Base-by-base conservation (phyloP, 495 filamentous ascomycete species). In the Aspergillus saccharolyticus region DNA sequence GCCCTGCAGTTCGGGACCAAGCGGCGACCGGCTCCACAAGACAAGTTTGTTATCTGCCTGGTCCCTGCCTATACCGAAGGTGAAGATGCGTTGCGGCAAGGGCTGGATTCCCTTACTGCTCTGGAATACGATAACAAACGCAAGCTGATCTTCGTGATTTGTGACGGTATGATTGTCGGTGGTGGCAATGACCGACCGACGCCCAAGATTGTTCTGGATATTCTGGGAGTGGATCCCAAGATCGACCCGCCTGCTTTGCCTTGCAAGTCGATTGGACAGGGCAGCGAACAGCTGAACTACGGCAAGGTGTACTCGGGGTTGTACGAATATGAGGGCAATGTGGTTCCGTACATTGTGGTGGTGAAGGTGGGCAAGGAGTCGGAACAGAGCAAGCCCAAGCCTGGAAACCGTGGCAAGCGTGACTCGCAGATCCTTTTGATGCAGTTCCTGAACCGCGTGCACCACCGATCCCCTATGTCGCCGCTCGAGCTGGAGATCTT, bases 41-140 rank as follows among this genome's bases (percentile, higher is more conserved):
- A 98, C 69, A 97, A 97, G 69, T 98, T 98, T 58, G 94, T 98
- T 57, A 97, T 98, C 59, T 97, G 94, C 76, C 88, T 96, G 71
- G 90, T 98, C 53, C 94, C 94, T 18, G 94, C 94, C 14, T 98
- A 98, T 68, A 98, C 94, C 0, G 94, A 98, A 77, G 94, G 92
- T 57, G 94, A 98, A 75, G 92, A 98, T 69, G 87, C 90, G 18
- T 74, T 98, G 19, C 81, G 94, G 48, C 92, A 96, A 65, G 92
- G 90, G 30, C 80, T 98, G 6, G 94, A 98, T 68, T 97, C 94
- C 3, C 80, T 97, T 57, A 96, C 94, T 17, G 90, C 91, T 17
- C 80, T 98, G 39, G 85, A 94, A 55, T 98, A 98, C 63, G 94
- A 98, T 72, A 96, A 98, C 74, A 98, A 98, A 78, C 78, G 91